A percentile compares a stretch with the other conserved stretches of the same genome.
phyloP scores from a whole-genome alignment of 805 yeast species.

The Candida fluviatilis region DNA sequence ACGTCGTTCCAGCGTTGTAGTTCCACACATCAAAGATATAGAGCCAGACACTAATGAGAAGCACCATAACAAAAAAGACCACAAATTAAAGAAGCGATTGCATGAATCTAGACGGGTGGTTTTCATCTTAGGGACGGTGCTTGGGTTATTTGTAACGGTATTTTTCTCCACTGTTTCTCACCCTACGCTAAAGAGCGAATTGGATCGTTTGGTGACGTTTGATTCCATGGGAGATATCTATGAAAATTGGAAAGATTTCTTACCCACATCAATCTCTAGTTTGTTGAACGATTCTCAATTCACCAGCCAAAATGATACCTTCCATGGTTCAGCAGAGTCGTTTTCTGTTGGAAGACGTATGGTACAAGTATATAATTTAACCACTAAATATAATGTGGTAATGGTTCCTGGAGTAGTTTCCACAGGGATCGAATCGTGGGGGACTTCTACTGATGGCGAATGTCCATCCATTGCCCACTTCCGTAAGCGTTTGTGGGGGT shows the following conservation, averaged over 20 bases:
- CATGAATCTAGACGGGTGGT: conserved; percentile 54
- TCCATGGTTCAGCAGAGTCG: conserved; percentile 65
- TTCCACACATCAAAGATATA: too few relatives aligned
- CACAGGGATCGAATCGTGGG: conserved; percentile 95
- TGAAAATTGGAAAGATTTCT: conserved; percentile 52
- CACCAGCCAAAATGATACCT: conserved; percentile 23
- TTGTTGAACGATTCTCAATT: conserved; percentile 54
- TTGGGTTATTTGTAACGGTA: conserved; percentile 65
- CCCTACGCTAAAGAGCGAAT: conserved; percentile 39
- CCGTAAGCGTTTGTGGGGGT: conserved; percentile 93
- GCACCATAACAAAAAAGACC: neutral
- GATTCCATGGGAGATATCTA: conserved; percentile 56
- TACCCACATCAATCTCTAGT: conserved; percentile 64
- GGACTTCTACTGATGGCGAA: conserved; percentile 64
- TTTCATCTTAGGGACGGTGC: conserved; percentile 65
- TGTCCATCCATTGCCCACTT: conserved; percentile 85
- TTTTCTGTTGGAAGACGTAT: conserved; percentile 82
- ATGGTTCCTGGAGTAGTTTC: conserved; percentile 96
- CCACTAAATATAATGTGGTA: conserved; percentile 71
- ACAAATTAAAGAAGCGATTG: conserved; percentile 16
- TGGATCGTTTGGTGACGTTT: conserved; percentile 47
- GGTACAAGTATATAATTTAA: conserved; percentile 45
- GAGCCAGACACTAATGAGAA: too few relatives aligned
- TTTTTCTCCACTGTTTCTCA: conserved; percentile 45
- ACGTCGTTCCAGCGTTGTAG: too few relatives aligned